Evolutionary conservation across 2,329 filamentous ascomycete species (phyloP).

Genomic region (Colletotrichum sidae): DNA sequence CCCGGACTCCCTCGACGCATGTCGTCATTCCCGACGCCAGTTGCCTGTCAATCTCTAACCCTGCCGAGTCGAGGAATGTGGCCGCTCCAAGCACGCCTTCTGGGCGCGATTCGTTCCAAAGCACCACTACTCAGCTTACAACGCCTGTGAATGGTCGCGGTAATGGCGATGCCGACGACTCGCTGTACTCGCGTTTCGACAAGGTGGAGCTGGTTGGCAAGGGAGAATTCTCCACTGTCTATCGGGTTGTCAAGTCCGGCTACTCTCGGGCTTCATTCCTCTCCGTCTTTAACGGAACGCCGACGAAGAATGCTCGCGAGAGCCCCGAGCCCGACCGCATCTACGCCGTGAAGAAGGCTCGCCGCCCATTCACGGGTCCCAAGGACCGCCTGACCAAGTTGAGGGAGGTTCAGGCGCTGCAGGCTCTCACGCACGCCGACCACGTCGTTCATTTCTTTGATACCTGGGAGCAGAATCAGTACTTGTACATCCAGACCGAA

Average conservation of each 20-base stretch:
- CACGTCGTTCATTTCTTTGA: constrained; percentile 88
- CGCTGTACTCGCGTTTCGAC: constrained; percentile 80
- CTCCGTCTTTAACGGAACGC: constrained; percentile 56
- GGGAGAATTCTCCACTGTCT: constrained; percentile 95
- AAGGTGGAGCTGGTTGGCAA: constrained; percentile 84
- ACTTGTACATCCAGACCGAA: constrained; percentile 97
- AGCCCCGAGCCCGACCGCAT: constrained; percentile 69
- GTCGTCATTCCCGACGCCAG: constrained; percentile 84
- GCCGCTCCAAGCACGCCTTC: constrained; percentile 79
- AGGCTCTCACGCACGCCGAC: constrained; percentile 81
- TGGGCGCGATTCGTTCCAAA: constrained; percentile 61
- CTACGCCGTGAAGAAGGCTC: constrained; percentile 95
- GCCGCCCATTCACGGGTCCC: constrained; percentile 80
- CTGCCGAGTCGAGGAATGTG: constrained; percentile 50
- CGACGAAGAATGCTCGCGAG: constrained; percentile 60
- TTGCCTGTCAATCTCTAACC: constrained; percentile 82
- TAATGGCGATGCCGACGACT: constrained; percentile 77
- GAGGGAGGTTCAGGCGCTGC: constrained; percentile 84
- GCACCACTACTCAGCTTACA: constrained; percentile 66
- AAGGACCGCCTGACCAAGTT: constrained; percentile 87
- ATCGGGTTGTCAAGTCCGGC: constrained; percentile 71
- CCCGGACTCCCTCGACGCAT: constrained; percentile 82
- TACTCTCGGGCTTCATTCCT: constrained; percentile 42
- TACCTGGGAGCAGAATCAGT: constrained; percentile 86
- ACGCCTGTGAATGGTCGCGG: constrained; percentile 77